phyloP scores from a whole-genome alignment of 768 basidiomycete species.

The Leccinum aurantiacum region DNA sequence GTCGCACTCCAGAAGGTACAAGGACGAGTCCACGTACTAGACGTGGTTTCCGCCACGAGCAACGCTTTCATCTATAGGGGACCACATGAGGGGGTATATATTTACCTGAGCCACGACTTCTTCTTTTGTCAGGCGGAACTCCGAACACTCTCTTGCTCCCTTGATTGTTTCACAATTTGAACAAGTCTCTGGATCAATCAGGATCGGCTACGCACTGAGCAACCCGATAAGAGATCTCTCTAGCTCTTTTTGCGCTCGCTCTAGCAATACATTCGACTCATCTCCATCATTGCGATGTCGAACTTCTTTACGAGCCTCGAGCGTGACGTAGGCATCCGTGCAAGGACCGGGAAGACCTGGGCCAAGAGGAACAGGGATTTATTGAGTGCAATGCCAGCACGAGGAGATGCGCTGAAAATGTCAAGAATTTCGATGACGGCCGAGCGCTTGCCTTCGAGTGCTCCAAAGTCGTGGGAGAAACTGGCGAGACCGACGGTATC shows the following conservation, averaged over 20 bases:
- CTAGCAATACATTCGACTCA: constrained; percentile 40
- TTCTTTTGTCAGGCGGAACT: constrained; percentile 25
- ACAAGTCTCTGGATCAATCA: not conserved
- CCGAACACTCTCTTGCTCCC: constrained; percentile 28
- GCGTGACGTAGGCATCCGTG: constrained; percentile 37
- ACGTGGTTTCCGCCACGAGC: constrained; percentile 21
- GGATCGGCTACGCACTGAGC: constrained; percentile 14
- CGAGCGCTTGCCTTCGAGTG: constrained; percentile 47
- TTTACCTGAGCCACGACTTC: constrained; percentile 32
- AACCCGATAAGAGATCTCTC: constrained; percentile 30
- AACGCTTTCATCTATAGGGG: constrained; percentile 16
- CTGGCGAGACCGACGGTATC: constrained; percentile 60
- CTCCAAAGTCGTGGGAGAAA: constrained; percentile 57
- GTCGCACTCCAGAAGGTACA: not conserved
- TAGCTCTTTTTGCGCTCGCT: constrained; percentile 34
- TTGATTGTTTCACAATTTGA: constrained; percentile 31
- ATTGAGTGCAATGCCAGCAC: constrained; percentile 23
- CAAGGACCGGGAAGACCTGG: constrained; percentile 37
- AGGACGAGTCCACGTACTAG: constrained; percentile 12
- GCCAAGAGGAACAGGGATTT: constrained; percentile 37
- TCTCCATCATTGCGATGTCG: constrained; percentile 35
- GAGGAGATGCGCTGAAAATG: constrained; percentile 27
- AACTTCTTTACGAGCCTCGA: constrained; percentile 34
- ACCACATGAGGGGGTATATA: too few species aligned
- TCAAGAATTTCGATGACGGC: constrained; percentile 43